phyloP scores from a whole-genome alignment of 1,284 basidiomycete species.

The Gomphus bonarii region DNA sequence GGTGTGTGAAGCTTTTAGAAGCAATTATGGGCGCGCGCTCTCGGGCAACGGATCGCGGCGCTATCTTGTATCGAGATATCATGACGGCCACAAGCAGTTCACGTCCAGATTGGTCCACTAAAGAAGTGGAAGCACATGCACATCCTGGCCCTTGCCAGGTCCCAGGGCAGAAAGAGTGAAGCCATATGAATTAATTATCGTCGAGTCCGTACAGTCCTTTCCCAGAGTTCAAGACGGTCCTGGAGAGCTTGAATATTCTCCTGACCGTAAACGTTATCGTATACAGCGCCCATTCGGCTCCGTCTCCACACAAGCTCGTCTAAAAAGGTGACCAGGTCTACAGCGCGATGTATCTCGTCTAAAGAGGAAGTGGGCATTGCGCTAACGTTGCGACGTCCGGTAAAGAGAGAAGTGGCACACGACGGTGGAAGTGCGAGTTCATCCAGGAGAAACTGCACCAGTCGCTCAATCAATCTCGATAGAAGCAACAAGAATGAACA shows the following conservation, averaged over 20 bases:
- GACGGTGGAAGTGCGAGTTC: not conserved
- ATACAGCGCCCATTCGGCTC: conserved; percentile 3
- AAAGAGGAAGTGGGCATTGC: not conserved
- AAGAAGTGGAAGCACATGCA: not conserved
- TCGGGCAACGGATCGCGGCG: not conserved
- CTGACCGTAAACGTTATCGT: conserved; percentile 1
- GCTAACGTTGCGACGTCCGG: not conserved
- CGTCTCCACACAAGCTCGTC: conserved; percentile 11
- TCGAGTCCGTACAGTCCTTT: conserved; percentile 3
- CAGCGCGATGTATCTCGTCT: not conserved
- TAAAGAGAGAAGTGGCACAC: not conserved
- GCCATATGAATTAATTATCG: not conserved
- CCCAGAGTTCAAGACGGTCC: conserved; percentile 8
- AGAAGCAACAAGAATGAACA: not conserved
- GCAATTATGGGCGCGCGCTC: not conserved
- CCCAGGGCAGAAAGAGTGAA: not conserved
- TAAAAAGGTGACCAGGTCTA: conserved; percentile 3
- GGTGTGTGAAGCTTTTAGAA: not conserved
- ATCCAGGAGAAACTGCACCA: not conserved
- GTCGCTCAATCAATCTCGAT: not conserved
- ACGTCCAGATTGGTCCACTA: not conserved
- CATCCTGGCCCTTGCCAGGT: not conserved
- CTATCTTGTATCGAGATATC: not conserved
- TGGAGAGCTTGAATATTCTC: conserved; percentile 4
- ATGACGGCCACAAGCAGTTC: not conserved